Evolutionary conservation across 75 land plant species (phyloP).

Genomic region (Pseudotsuga menziesii): DNA sequence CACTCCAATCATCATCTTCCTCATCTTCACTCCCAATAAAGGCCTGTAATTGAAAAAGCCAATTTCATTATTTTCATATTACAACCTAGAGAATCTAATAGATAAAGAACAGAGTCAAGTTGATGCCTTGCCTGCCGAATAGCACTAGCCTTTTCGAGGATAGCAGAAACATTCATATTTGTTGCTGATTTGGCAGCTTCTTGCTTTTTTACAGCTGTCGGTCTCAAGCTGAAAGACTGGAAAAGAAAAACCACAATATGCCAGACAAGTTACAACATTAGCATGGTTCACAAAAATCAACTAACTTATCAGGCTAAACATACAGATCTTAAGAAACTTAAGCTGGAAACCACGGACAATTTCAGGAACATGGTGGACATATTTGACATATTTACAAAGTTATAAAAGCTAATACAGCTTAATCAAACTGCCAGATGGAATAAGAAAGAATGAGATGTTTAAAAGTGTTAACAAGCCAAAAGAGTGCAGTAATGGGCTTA

Average conservation of each 20-base stretch:
- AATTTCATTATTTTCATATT: background rate
- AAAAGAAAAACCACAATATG: slow-evolving; percentile 14
- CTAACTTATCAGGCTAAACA: background rate
- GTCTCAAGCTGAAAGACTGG: slow-evolving; percentile 86
- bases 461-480: background rate
- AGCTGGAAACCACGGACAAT: background rate
- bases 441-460: background rate
- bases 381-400: slow-evolving; percentile 1
- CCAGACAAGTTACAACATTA: slow-evolving; percentile 6
- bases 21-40: slow-evolving; percentile 82
- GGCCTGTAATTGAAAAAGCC: slow-evolving; percentile 35
- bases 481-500: background rate
- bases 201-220: slow-evolving; percentile 39
- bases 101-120: background rate
- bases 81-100: background rate
- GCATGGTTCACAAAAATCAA: background rate
- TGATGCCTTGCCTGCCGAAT: slow-evolving; percentile 77
- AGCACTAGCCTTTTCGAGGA: slow-evolving; percentile 91
- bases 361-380: background rate
- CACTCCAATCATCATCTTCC: slow-evolving; percentile 80
- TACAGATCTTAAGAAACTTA: background rate
- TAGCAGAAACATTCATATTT: slow-evolving; percentile 86
- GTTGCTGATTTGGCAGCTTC: slow-evolving; percentile 54
- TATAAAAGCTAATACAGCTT: background rate
- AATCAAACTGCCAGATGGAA: background rate